Percentiles rank a stretch among this genome's conserved stretches.
phyloP scores from a whole-genome alignment of 1,139 yeast species.

The Candida freyschussii region DNA sequence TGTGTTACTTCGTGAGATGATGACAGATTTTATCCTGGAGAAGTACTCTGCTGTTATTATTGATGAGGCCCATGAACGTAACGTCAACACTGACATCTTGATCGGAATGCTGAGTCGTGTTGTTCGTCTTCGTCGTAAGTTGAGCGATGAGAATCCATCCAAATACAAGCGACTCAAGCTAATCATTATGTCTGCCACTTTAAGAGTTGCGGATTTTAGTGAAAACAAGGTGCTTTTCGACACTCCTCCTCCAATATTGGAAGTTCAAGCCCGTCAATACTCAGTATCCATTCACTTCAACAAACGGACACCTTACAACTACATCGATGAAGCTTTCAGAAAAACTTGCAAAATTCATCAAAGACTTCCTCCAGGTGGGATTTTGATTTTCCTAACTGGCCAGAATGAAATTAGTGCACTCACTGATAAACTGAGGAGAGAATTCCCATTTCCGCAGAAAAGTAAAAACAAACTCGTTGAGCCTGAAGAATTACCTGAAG shows the following conservation, averaged over 20 bases:
- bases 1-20: slow-evolving; percentile 87
- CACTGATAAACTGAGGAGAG: slow-evolving; percentile 62
- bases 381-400: slow-evolving; percentile 87
- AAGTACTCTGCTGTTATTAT: slow-evolving; percentile 84
- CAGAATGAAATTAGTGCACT: slow-evolving; percentile 82
- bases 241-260: slow-evolving; percentile 82
- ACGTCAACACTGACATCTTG: slow-evolving; percentile 89
- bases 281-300: slow-evolving; percentile 94
- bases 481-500: slow-evolving; percentile 37
- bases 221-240: slow-evolving; percentile 69
- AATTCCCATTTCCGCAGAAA: slow-evolving; percentile 56
- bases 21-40: slow-evolving; percentile 72
- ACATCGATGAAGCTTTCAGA: slow-evolving; percentile 79
- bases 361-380: slow-evolving; percentile 89
- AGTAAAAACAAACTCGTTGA: slow-evolving; percentile 25
- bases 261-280: slow-evolving; percentile 91
- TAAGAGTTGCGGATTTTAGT: slow-evolving; percentile 88
- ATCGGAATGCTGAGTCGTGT: slow-evolving; percentile 93
- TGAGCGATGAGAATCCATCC: slow-evolving; percentile 42
- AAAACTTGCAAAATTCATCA: slow-evolving; percentile 86
- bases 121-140: slow-evolving; percentile 64
- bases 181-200: slow-evolving; percentile 91
- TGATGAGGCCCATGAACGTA: slow-evolving; percentile 98
- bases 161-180: slow-evolving; percentile 58
- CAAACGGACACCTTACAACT: slow-evolving; percentile 69